Evolutionary conservation across 1,139 yeast species (phyloP), one percentile per base, ranked within the genome.

Genomic region (Hyphopichia buzzinii): DNA sequence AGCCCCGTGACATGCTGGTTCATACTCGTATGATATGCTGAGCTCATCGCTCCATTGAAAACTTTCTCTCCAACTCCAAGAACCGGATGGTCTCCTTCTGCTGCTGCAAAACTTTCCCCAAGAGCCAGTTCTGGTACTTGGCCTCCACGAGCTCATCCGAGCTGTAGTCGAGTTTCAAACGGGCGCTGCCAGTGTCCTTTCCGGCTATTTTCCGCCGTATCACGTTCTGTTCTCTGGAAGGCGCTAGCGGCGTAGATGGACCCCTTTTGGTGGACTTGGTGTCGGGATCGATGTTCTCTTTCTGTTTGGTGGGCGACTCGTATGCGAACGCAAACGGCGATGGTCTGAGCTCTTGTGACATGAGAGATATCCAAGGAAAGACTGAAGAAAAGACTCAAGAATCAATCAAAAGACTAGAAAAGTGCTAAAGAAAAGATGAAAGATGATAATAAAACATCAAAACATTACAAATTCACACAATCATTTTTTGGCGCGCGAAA

Each of bases 231-330:
- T 46, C 41, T 29, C 46, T 43, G 12, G 57, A 46, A 8, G 57
- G 55, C 8, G 56, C 45, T 29, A 59, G 39, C 2, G 67, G 67
- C 3, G 67, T 58, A 3, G 55, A 44, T 8, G 65, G 60, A 1
- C 53, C 55, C 33, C 67, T 43, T 39, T 60, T 60, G 19, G 27
- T 16, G 11, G 33, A 24, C 24, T 16, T 21, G 12, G 12, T n/a
- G 14, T 5, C 13, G 13, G 27, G 27, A 5, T 5, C 27, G 8
- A 25, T 7, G 27, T 25, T 13, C 15, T 27, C 17, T 27, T 27
- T 27, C 23, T 19, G 23, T 19, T 10, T 19, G 23, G 23, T 19
- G 8, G 23, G 23, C 8, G 23, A 19, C 23, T 19, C 23, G 23
- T 7, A 12, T 31, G n/a, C 17, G 10, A 19, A 19, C 23, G n/a